Conservation (phyloP, 2,329 filamentous ascomycete species). For the Tolypocladium paradoxum region DNA sequence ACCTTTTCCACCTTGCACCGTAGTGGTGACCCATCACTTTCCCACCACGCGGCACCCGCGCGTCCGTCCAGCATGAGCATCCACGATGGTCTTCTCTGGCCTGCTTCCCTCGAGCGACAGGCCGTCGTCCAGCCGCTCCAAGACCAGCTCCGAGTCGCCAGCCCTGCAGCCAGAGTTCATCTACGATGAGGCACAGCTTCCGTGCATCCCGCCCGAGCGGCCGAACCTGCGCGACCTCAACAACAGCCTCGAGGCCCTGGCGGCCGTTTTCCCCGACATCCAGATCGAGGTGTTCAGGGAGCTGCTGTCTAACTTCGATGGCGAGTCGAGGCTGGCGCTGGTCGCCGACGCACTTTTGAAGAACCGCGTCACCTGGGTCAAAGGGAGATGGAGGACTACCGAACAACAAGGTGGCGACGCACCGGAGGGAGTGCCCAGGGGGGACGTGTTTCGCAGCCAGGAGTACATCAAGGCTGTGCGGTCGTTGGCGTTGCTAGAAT, state of each 20-base stretch:
- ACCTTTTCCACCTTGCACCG: not conserved
- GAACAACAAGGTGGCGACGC: conserved; percentile 22
- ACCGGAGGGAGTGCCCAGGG: conserved; percentile 34
- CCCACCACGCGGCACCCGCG: not conserved
- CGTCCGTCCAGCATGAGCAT: conserved; percentile 20
- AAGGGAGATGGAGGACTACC: conserved; percentile 50
- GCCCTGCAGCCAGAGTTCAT: conserved; percentile 35
- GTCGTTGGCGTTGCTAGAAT: conserved; percentile 60
- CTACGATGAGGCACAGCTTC: conserved; percentile 43
- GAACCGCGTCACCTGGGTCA: conserved; percentile 58
- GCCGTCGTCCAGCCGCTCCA: conserved; percentile 20
- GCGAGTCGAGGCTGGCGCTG: conserved; percentile 65
- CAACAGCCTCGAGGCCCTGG: conserved; percentile 54
- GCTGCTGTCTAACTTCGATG: conserved; percentile 64
- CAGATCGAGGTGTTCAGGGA: conserved; percentile 74
- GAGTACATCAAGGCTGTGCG: conserved; percentile 61
- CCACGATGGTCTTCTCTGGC: conserved; percentile 38
- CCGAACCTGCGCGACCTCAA: conserved; percentile 62
- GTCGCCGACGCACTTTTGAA: conserved; percentile 70
- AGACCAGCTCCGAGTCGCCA: conserved; percentile 14
- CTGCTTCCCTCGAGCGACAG: conserved; percentile 34
- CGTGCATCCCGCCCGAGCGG: conserved; percentile 35
- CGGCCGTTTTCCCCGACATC: conserved; percentile 68
- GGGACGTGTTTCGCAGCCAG: conserved; percentile 56
- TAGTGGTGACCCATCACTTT: not conserved